Conservation (phyloP, 495 filamentous ascomycete species). For the Aspergillus sclerotioniger region DNA sequence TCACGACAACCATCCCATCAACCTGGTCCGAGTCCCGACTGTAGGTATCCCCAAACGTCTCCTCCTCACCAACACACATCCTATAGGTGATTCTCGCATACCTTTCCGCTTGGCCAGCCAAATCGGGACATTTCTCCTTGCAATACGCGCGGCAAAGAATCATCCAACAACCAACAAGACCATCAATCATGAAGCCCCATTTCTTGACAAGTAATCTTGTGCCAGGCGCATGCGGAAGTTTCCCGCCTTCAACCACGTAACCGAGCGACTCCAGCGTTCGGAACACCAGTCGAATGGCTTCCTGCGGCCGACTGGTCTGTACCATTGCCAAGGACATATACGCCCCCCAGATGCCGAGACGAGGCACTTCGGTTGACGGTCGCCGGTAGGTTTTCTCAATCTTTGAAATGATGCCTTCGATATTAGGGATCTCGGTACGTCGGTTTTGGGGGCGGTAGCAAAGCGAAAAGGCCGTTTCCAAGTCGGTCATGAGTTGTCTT, state of each 20-base stretch:
- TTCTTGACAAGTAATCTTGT: conserved; percentile 31
- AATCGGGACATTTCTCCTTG: conserved; percentile 24
- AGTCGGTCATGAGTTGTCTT: not conserved
- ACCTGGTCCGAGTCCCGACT: conserved; percentile 10
- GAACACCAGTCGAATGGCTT: conserved; percentile 29
- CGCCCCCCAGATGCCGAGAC: conserved; percentile 22
- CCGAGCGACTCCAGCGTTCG: conserved; percentile 38
- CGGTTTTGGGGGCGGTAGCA: no score
- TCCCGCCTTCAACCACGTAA: conserved; percentile 37
- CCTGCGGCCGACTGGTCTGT: conserved; percentile 12
- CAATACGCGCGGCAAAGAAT: conserved; percentile 29
- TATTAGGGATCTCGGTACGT: no score
- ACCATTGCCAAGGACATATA: conserved; percentile 29
- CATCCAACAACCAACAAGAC: conserved; percentile 35
- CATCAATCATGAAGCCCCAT: conserved; percentile 39
- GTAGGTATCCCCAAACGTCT: conserved; percentile 36
- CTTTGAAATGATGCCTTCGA: no score
- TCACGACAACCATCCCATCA: not conserved
- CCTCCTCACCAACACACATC: conserved; percentile 42
- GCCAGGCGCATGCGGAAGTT: conserved; percentile 12
- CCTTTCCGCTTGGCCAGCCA: conserved; percentile 25
- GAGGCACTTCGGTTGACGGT: conserved; percentile 25
- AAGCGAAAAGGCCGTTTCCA: no score
- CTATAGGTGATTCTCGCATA: conserved; percentile 39
- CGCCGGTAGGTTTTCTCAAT: conserved; percentile 21